Evolutionary conservation across 129 eudicot species (phyloP).

Genomic region (Pittosporum tobira): DNA sequence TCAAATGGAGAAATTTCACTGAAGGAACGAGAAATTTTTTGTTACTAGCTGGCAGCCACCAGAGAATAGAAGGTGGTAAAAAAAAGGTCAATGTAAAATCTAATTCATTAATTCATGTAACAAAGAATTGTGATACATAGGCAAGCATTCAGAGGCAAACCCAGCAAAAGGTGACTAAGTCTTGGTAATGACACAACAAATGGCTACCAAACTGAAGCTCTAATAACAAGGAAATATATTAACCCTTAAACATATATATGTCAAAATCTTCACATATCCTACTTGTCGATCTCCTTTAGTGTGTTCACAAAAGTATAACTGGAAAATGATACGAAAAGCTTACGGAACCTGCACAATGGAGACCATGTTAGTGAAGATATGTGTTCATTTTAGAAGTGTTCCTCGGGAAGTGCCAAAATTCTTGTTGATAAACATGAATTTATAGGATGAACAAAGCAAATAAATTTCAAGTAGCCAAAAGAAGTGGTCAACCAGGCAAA

Average conservation of each 20-base stretch:
- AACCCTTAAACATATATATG: not conserved
- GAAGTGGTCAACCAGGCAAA: too few relatives aligned
- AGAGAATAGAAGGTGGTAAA: too few relatives aligned
- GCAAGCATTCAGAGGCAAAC: too few relatives aligned
- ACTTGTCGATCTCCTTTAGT: conserved; percentile 32
- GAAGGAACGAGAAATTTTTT: too few relatives aligned
- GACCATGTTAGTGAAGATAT: not conserved
- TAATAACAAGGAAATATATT: not conserved
- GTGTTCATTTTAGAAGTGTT: not conserved
- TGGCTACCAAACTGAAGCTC: not conserved
- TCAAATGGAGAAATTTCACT: too few relatives aligned
- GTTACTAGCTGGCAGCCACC: too few relatives aligned
- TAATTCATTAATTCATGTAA: too few relatives aligned
- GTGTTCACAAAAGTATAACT: conserved; percentile 45
- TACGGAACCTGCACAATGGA: conserved; percentile 40
- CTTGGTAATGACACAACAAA: not conserved
- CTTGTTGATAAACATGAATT: too few relatives aligned
- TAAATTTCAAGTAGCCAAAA: too few relatives aligned
- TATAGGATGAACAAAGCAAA: not conserved
- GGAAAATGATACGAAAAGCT: conserved; percentile 45
- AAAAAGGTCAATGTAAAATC: too few relatives aligned
- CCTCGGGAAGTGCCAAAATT: not conserved
- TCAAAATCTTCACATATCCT: not conserved
- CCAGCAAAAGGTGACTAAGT: too few relatives aligned
- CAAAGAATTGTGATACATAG: too few relatives aligned